Percentiles rank a stretch among this genome's conserved stretches.
Evolutionary conservation across 2,329 filamentous ascomycete genomes (phyloP).

Genomic region (Cercospora nicotianae): DNA sequence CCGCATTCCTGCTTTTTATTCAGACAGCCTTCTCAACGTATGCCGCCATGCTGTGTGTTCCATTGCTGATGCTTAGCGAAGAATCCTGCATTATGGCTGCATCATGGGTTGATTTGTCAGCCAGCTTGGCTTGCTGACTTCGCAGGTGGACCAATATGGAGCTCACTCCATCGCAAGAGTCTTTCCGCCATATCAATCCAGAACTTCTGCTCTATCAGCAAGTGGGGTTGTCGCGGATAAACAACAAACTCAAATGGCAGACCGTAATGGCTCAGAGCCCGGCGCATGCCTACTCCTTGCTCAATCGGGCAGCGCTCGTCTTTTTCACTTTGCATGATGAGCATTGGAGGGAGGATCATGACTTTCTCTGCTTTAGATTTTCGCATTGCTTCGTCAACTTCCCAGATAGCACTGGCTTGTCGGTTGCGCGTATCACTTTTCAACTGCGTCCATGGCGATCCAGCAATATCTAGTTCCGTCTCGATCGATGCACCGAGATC

Average conservation of each 20-base stretch:
- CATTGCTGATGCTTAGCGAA: background rate
- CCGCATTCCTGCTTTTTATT: background rate
- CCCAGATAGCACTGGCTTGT: constrained; percentile 35
- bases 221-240: constrained; percentile 41
- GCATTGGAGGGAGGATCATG: constrained; percentile 35
- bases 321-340: constrained; percentile 41
- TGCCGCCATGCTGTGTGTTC: background rate
- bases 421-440: constrained; percentile 26
- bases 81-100: background rate
- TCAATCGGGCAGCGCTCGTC: constrained; percentile 39
- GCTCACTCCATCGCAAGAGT: constrained; percentile 23
- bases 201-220: constrained; percentile 34
- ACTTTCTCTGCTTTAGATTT: constrained; percentile 10
- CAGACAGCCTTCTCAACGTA: background rate
- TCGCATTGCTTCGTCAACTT: constrained; percentile 32
- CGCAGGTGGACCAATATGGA: constrained; percentile 17
- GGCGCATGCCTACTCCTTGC: constrained; percentile 39
- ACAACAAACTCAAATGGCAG: constrained; percentile 39
- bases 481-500: constrained; percentile 35
- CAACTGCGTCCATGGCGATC: constrained; percentile 33
- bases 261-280: constrained; percentile 34
- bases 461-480: constrained; percentile 30
- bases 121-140: constrained; percentile 5
- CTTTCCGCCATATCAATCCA: constrained; percentile 24
- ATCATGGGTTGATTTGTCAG: constrained; percentile 3